Conservation (phyloP, 2,329 filamentous ascomycete genomes). For the Phialophora expanda region DNA sequence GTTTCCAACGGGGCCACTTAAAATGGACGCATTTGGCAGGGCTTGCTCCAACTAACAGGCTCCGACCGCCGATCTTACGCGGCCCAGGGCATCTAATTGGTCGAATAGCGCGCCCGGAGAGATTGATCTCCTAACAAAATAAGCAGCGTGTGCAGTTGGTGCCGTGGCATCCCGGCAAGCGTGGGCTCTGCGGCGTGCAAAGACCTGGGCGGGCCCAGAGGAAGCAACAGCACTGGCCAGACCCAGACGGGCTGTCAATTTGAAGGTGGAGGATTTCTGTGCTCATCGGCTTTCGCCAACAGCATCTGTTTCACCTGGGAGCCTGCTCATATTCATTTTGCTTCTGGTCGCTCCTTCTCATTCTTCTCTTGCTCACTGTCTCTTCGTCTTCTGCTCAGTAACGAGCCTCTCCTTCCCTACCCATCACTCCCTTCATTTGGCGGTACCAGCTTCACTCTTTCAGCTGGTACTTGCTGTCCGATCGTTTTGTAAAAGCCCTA, state of each 20-base stretch:
- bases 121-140: constrained; percentile 14
- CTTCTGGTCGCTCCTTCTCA: constrained; percentile 11
- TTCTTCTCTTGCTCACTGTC: constrained; percentile 9
- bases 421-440: constrained; percentile 41
- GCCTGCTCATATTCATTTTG: constrained; percentile 2
- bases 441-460: constrained; percentile 69
- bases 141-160: constrained; percentile 9
- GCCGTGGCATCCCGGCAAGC: constrained; percentile 5
- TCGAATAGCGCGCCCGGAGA: constrained; percentile 16
- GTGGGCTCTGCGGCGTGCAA: too few species aligned
- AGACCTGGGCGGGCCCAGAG: neutral
- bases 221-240: neutral
- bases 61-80: constrained; percentile 3
- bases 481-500: constrained; percentile 47
- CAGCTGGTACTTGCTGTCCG: constrained; percentile 57
- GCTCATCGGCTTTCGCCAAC: neutral
- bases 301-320: neutral
- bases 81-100: neutral
- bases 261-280: neutral
- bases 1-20: constrained; percentile 12
- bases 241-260: neutral
- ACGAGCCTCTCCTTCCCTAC: constrained; percentile 23
- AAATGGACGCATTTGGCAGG: neutral
- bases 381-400: neutral
- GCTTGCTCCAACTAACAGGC: neutral